Conservation (phyloP, 192 early-diverging fungal genomes). For the Entomortierella beljakovae region DNA sequence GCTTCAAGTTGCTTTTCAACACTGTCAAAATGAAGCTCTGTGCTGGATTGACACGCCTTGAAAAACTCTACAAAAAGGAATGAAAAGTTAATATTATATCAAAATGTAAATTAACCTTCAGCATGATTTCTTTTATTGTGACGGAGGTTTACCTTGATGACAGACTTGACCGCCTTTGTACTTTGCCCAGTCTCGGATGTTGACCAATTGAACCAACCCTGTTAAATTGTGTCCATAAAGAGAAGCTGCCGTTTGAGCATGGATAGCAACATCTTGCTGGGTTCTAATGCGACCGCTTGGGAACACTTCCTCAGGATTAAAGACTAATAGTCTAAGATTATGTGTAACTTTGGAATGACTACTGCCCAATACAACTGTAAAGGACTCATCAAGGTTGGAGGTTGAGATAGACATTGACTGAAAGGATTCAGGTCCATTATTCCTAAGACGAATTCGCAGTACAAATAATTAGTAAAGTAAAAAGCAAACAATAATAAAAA, state of each 20-base stretch:
- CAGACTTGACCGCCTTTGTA: slow-evolving; percentile 65
- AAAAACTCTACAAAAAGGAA: slow-evolving; percentile 62
- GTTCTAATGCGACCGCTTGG: slow-evolving; percentile 39
- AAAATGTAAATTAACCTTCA: too few relatives aligned
- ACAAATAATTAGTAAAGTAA: not conserved
- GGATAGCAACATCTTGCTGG: slow-evolving; percentile 68
- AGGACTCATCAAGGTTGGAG: slow-evolving; percentile 73
- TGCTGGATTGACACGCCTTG: slow-evolving; percentile 69
- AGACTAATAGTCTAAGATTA: slow-evolving; percentile 71
- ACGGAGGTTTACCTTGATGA: slow-evolving; percentile 58
- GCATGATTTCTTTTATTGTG: too few relatives aligned
- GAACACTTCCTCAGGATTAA: slow-evolving; percentile 50
- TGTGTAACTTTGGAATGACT: slow-evolving; percentile 80
- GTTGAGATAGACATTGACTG: slow-evolving; percentile 1
- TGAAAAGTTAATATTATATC: too few relatives aligned
- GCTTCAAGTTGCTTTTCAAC: slow-evolving; percentile 72
- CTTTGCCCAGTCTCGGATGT: slow-evolving; percentile 60
- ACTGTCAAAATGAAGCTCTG: slow-evolving; percentile 82
- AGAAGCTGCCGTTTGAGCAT: slow-evolving; percentile 74
- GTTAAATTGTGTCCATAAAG: slow-evolving; percentile 73
- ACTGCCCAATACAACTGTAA: slow-evolving; percentile 78
- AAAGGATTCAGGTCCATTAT: not conserved
- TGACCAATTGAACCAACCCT: slow-evolving; percentile 66
- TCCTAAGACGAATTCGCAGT: not conserved
- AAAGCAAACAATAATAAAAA: not conserved